These are phyloP conservation scores for Dendrocalamus sinicus DNA, from an alignment of 176 grass and related monocot species.

Conservation along the genomic window DNA sequence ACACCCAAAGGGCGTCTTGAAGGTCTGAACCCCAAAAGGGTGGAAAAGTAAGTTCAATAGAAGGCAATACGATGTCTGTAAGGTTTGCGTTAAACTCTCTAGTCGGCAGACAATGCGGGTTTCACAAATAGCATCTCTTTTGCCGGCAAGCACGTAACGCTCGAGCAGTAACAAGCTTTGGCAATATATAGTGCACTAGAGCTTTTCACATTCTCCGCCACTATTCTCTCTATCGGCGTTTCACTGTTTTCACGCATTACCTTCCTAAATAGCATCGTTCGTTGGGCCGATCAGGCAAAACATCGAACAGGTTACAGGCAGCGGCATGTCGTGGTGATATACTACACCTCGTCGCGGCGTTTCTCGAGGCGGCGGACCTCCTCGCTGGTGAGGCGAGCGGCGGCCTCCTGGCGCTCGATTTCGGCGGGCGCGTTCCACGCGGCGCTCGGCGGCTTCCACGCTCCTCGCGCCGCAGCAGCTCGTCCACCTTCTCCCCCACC, in stretches of 20 bases:
- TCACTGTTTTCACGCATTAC: neutral
- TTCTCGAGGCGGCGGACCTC: constrained; percentile 72
- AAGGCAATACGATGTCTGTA: neutral
- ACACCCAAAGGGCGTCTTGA: neutral
- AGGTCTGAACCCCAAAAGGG: neutral
- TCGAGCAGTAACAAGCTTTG: neutral
- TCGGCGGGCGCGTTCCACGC: constrained; percentile 80
- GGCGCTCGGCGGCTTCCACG: constrained; percentile 72
- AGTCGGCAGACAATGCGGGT: neutral
- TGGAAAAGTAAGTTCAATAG: constrained; percentile 22
- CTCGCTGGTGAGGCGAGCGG: constrained; percentile 52
- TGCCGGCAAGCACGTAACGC: neutral
- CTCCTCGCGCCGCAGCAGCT: constrained; percentile 76
- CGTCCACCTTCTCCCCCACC: constrained; percentile 70
- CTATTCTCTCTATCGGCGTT: neutral
- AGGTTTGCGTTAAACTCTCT: neutral
- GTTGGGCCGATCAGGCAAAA: constrained; percentile 21
- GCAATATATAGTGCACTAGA: neutral
- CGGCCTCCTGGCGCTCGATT: constrained; percentile 69
- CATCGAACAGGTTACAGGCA: constrained; percentile 41
- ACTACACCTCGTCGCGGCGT: constrained; percentile 64
- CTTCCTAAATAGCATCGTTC: neutral
- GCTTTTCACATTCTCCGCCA: neutral
- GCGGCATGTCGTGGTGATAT: neutral
- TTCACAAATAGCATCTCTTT: constrained; percentile 19